phyloP scores from a whole-genome alignment of 2,329 filamentous ascomycete species.

The Curvularia sp. region DNA sequence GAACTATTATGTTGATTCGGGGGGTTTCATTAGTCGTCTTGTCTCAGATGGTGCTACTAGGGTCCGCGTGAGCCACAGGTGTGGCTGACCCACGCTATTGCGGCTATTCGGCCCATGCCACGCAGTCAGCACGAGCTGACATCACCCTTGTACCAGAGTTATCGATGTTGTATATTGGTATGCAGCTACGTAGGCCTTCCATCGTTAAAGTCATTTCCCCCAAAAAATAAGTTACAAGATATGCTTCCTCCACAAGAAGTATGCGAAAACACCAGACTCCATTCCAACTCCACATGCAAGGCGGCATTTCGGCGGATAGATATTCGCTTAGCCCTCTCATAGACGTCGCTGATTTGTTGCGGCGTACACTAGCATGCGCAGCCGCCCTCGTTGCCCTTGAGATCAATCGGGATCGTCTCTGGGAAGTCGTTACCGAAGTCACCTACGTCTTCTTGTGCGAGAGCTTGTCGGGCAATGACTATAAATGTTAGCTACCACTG shows the following conservation, averaged over 20 bases:
- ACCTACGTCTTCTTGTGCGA: conserved; percentile 96
- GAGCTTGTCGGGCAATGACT: conserved; percentile 96
- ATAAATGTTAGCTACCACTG: conserved; percentile 13
- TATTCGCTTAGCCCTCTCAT: conserved; percentile 7
- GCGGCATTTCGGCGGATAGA: conserved; percentile 12
- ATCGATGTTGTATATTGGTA: conserved; percentile 23
- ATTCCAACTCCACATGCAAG: conserved; percentile 30
- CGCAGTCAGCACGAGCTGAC: background rate
- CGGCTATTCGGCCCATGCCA: conserved; percentile 12
- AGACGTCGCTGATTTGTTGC: conserved; percentile 14
- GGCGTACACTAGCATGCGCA: conserved; percentile 75
- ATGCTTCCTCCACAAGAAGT: conserved; percentile 21
- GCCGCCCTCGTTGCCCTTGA: conserved; percentile 90
- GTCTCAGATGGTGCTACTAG: conserved; percentile 22
- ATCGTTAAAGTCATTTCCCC: conserved; percentile 13
- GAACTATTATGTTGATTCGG: conserved; percentile 4
- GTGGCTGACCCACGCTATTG: conserved; percentile 26
- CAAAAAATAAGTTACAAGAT: conserved; percentile 24
- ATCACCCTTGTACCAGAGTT: background rate
- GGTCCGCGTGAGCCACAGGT: conserved; percentile 19
- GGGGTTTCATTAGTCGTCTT: conserved; percentile 18
- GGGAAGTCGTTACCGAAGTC: conserved; percentile 98
- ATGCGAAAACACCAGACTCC: conserved; percentile 41
- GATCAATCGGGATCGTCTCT: conserved; percentile 97
- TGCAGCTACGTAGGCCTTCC: conserved; percentile 21